Base-by-base conservation (phyloP, 2,329 filamentous ascomycete species). In the Alternaria gaisen region DNA sequence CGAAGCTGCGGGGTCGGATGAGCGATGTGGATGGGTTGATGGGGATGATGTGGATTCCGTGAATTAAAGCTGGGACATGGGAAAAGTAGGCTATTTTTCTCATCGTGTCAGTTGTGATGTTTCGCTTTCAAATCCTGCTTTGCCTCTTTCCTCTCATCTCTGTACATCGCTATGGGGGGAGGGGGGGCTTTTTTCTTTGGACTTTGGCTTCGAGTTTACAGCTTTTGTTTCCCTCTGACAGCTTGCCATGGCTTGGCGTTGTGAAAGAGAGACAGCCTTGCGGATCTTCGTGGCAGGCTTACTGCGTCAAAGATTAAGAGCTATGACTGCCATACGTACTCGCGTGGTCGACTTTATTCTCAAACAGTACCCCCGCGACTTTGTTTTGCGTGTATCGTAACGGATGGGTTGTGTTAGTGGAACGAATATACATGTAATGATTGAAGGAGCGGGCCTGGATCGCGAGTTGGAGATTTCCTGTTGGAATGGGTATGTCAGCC, bases 301-400 rank as follows among this genome's bases (percentile, higher is more conserved):
- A 53, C 48, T 56, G 12, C 57, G 56, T 24, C 32, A 41, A 18
- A 52, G 54, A 38, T 1, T 2, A 57, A 61, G 36, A 93, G 16
- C 81, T 44, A 24, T 93, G 90, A n/a, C 80, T 26, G 16, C 91
- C 20, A 44, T 60, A 91, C 80, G 91, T 97, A 9, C 94, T 97
- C 4, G 91, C 90, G 79, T 97, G 93, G 77, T 98, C 92, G 55
- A 93, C 86, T 80, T 98, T 98, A 83, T 97, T 97, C 80, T 98
- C 94, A 72, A 97, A 98, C 9, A 97, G 76, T 3, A 89, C 88
- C 16, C 86, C 87, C 1, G 84, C 83, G 7, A 86, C 83, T 79
- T 91, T 93, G 83, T 98, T 98, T 42, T 83, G 86, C 64, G 92
- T 88, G 75, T 96, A 97, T n/a, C 89, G 82, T 1, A 84, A 69